A percentile compares a stretch with the other conserved stretches of the same genome.
Evolutionary conservation across 768 basidiomycete genomes (phyloP).

Genomic region (Suillus luteus): DNA sequence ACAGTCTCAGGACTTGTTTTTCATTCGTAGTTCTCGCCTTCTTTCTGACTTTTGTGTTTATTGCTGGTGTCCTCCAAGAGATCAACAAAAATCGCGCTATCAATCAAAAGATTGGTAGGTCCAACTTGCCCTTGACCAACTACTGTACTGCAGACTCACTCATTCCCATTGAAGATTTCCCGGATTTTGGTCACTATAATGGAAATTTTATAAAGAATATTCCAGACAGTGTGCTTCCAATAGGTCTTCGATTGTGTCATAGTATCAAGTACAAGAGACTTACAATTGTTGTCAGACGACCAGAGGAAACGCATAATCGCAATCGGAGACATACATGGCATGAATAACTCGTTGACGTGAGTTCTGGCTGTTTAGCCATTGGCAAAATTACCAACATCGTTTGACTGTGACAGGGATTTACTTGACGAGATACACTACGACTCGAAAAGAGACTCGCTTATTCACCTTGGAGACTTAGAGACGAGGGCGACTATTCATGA

Average conservation of each 20-base stretch:
- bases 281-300: conserved; percentile 41
- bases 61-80: conserved; percentile 33
- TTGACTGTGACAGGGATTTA: conserved; percentile 49
- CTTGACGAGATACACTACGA: conserved; percentile 63
- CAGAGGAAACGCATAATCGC: conserved; percentile 62
- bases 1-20: conserved; percentile 14
- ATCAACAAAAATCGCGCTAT: neutral
- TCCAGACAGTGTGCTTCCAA: conserved; percentile 50
- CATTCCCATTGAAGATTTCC: conserved; percentile 36
- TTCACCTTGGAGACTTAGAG: conserved; percentile 87
- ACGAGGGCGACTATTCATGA: conserved; percentile 64
- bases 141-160: conserved; percentile 1
- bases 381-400: conserved; percentile 3
- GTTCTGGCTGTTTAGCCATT: conserved; percentile 25
- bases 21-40: conserved; percentile 39
- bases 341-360: conserved; percentile 66
- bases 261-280: neutral
- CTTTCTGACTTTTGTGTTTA: conserved; percentile 49
- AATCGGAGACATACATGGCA: conserved; percentile 90
- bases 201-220: conserved; percentile 41
- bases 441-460: conserved; percentile 60
- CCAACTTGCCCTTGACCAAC: neutral
- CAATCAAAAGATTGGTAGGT: conserved; percentile 21
- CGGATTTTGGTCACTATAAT: conserved; percentile 58
- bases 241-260: conserved; percentile 38